Conservation (phyloP, 345 rosid species). For the Viola odorata region DNA sequence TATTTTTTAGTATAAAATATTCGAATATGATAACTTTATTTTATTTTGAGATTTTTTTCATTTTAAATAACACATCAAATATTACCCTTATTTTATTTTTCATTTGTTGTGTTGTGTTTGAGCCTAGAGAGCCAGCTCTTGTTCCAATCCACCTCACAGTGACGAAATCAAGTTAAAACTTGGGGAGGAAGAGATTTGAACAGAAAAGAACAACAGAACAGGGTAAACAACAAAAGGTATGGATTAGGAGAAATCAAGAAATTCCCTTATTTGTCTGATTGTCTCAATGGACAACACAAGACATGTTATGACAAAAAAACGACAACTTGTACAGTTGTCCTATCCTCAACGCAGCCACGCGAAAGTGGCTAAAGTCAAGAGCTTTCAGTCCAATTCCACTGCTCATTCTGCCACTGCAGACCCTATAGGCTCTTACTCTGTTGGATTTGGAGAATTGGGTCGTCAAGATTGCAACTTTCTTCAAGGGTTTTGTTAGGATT, state of each 20-base stretch:
- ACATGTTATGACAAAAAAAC: conserved; percentile 52
- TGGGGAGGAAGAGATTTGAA: neutral
- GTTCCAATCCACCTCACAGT: conserved; percentile 30
- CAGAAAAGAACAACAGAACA: neutral
- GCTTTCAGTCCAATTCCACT: conserved; percentile 24
- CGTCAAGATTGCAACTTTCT: conserved; percentile 20
- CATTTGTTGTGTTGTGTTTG: conserved; percentile 16
- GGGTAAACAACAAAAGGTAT: neutral
- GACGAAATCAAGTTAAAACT: conserved; percentile 10
- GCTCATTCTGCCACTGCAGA: conserved; percentile 15
- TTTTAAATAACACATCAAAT: neutral
- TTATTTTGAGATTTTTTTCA: neutral
- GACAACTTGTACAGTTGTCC: conserved; percentile 38
- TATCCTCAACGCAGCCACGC: conserved; percentile 45
- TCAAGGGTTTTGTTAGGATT: conserved; percentile 16
- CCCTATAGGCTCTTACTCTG: conserved; percentile 1
- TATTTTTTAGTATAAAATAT: accelerated
- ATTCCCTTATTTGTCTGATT: conserved; percentile 59
- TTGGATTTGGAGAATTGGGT: conserved; percentile 16
- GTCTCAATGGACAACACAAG: conserved; percentile 43
- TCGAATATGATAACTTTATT: accelerated
- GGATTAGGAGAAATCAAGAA: conserved; percentile 32
- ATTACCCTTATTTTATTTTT: neutral
- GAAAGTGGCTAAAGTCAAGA: conserved; percentile 24
- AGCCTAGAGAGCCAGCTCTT: conserved; percentile 46